Base-by-base conservation (phyloP, 2,329 filamentous ascomycete genomes). In the Alternaria sp. region DNA sequence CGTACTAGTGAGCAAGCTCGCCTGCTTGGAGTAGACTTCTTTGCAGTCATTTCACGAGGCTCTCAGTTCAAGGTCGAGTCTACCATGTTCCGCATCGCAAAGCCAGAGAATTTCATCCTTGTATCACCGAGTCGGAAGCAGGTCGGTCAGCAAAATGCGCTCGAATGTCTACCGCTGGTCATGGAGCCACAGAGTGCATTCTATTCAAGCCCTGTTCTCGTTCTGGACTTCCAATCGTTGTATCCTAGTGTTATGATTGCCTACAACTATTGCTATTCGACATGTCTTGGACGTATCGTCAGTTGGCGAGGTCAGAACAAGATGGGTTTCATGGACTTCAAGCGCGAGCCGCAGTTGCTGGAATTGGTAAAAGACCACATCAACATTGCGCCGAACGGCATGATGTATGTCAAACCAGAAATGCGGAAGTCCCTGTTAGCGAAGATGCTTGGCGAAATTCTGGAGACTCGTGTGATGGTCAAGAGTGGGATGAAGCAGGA, bases 61-160 rank as follows among this genome's bases (percentile, higher is more conserved):
- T 98, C 94, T 0, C 96, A 99, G 76, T 98, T 96, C 86, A 99
- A 99, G 79, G 96, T 99, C 44, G 96, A 99, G 81, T 97, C 95
- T 1, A 90, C 97, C 72, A 98, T 99, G 96, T 97, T 98, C 74
- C 89, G 96, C 46, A 97, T 99, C 70, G 95, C 96, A 46, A 99
- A 99, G 77, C 94, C 96, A 0, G 96, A 99, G 78, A 97, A 96
- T 71, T 96, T 96, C 72, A 84, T 98, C 8, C 85, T 99, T 1
- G 88, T 97, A 2, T 98, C 94, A 7, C 96, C 96, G 0, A 96
- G 91, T 77, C 88, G 90, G 66, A 95, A 93, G 78, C 96, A 99
- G 78, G 95, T 98, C 2, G 95, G 94, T 4, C 88, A 90, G 25
- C 96, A 99, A 75, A 98, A 98, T 76, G 94, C 96, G 1, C 85